These are phyloP conservation scores for Nicotiana obtusifolia DNA, from an alignment of 257 asterid genomes.

Conservation along the genomic window DNA sequence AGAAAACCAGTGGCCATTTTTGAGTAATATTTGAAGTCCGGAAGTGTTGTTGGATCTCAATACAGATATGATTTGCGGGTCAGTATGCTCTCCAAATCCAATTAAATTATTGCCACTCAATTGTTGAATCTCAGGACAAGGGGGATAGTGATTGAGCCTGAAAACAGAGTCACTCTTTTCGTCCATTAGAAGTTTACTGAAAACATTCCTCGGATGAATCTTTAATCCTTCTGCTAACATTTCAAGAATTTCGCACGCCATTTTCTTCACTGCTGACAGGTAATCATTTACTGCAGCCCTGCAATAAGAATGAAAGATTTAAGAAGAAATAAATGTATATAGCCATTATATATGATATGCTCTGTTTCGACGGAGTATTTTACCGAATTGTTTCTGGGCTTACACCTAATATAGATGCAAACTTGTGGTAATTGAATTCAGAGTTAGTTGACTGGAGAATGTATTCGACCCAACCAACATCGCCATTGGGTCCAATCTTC, in stretches of 20 bases:
- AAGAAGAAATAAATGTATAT: not conserved
- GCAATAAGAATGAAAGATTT: not conserved
- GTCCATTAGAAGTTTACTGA: slow-evolving; percentile 25
- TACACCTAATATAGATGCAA: not conserved
- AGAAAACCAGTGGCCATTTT: slow-evolving; percentile 24
- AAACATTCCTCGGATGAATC: slow-evolving; percentile 10
- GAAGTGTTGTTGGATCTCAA: slow-evolving; percentile 25
- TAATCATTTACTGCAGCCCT: slow-evolving; percentile 17
- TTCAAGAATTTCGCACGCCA: slow-evolving; percentile 28
- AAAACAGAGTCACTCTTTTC: slow-evolving; percentile 24
- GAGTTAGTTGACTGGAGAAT: slow-evolving; percentile 11
- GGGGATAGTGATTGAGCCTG: slow-evolving; percentile 28
- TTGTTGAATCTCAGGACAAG: slow-evolving; percentile 23
- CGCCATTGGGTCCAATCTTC: slow-evolving; percentile 19
- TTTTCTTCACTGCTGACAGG: slow-evolving; percentile 16
- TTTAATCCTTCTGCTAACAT: slow-evolving; percentile 23
- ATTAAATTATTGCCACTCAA: slow-evolving; percentile 7
- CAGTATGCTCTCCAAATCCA: slow-evolving; percentile 35
- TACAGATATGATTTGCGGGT: slow-evolving; percentile 29
- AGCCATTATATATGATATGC: not conserved
- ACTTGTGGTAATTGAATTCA: slow-evolving; percentile 4
- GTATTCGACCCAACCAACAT: slow-evolving; percentile 24
- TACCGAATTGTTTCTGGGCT: slow-evolving; percentile 12
- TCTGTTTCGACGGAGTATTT: not conserved
- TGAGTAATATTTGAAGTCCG: slow-evolving; percentile 24